These are phyloP conservation scores for Candida buenavistaensis DNA, from an alignment of 1,139 yeast genomes.

Conservation along the genomic window DNA sequence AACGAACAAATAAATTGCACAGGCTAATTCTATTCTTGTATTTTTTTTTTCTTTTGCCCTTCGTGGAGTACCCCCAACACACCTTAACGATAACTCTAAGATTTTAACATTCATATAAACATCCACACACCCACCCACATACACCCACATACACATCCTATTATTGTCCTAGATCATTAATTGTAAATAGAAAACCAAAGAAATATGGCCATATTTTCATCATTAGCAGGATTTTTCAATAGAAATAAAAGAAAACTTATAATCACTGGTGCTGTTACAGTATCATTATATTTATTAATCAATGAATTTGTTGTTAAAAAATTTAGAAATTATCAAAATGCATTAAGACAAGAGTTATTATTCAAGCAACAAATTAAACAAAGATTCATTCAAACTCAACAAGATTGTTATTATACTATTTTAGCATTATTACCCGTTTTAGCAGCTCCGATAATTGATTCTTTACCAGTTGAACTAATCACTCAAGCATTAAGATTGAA, in stretches of 20 bases:
- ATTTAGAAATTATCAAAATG: constrained; percentile 65
- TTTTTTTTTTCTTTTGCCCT: too few species aligned
- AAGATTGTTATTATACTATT: constrained; percentile 84
- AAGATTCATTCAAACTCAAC: constrained; percentile 87
- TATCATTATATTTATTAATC: constrained; percentile 59
- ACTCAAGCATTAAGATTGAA: constrained; percentile 70
- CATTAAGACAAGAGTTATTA: constrained; percentile 70
- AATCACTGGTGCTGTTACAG: constrained; percentile 55
- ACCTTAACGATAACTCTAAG: too few species aligned
- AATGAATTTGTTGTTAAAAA: constrained; percentile 60
- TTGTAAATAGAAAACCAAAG: too few species aligned
- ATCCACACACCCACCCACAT: too few species aligned
- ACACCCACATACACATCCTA: too few species aligned
- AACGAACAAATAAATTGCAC: too few species aligned
- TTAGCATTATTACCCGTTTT: constrained; percentile 81
- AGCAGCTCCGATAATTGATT: constrained; percentile 60
- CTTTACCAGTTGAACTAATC: constrained; percentile 70
- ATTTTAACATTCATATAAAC: too few species aligned
- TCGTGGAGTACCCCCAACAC: too few species aligned
- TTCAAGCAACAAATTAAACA: constrained; percentile 75
- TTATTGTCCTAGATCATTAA: too few species aligned
- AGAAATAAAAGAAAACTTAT: constrained; percentile 64
- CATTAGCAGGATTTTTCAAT: constrained; percentile 54
- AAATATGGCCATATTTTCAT: constrained; percentile 51
- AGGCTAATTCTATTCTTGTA: background rate